These are phyloP conservation scores for Dichotomocladium elegans DNA, from an alignment of 371 early-diverging fungal genomes.

Conservation along the genomic window DNA sequence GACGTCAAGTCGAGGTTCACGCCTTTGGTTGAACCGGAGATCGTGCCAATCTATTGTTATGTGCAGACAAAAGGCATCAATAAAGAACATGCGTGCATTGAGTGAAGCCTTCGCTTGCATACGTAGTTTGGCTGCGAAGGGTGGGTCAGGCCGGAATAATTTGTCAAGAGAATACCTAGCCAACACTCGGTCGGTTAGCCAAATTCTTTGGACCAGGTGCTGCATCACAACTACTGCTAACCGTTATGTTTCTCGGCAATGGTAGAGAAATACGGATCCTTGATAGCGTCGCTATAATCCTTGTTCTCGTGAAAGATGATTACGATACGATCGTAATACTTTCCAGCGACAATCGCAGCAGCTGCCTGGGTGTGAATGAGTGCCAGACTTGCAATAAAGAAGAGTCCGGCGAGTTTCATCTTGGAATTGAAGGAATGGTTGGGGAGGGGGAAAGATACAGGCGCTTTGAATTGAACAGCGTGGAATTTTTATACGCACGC, in stretches of 20 bases:
- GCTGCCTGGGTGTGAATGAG: no score
- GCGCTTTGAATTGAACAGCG: no score
- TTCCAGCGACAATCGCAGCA: constrained; percentile 15
- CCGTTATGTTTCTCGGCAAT: constrained; percentile 25
- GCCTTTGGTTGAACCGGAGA: constrained; percentile 34
- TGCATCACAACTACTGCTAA: neutral
- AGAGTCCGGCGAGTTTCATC: no score
- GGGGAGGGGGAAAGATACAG: no score
- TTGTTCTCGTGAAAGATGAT: constrained; percentile 39
- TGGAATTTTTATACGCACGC: no score
- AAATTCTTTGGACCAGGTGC: no score
- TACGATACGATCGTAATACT: constrained; percentile 36
- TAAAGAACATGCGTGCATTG: neutral
- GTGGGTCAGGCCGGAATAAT: constrained; percentile 41
- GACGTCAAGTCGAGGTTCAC: constrained; percentile 20
- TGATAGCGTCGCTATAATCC: constrained; percentile 22
- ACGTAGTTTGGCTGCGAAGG: constrained; percentile 32
- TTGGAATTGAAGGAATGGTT: no score
- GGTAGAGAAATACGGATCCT: constrained; percentile 28
- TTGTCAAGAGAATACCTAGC: constrained; percentile 26
- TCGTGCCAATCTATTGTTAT: constrained; percentile 18
- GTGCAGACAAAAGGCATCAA: no score
- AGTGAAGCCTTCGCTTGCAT: neutral
- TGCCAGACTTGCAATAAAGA: no score
- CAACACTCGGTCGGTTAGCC: no score